Base-by-base conservation (phyloP, 2,329 filamentous ascomycete genomes). In the Penicillium sp. region DNA sequence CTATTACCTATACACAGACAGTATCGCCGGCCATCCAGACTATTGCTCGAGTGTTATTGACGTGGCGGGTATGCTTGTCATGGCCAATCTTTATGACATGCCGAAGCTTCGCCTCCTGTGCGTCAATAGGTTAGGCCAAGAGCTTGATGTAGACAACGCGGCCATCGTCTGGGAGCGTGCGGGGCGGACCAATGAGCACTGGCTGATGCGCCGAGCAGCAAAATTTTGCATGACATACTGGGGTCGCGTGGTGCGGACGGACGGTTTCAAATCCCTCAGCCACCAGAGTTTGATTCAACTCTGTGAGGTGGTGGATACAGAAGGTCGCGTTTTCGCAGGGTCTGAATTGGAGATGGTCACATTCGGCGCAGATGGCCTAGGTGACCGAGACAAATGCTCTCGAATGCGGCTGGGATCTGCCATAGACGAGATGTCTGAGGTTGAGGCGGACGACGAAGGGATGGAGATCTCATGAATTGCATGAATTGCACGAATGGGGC, bases 21-120 rank as follows among this genome's bases (percentile, higher is more conserved):
- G 89, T 66, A 97, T 99, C 65, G 73, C 76, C 2, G 76, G 74
- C n/a, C 78, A 80, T 57, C 84, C 85, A 0, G 83, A 88, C 49
- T 81, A 81, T 61, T 85, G 84, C 47, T 81, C 84, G 0, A 81
- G 77, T 9, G 84, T 97, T 21, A 86, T 88, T 31, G 93, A 97
- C 66, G 92, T 97, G 15, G 93, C 94, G 0, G 93, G 94, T 9
- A 86, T 99, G 75, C 83, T 99, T 3, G 93, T 99, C 63, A 96
- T 99, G 90, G 92, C 92, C 43, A 97, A 97, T 73, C 90, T 97
- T 47, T 99, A 99, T 78, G 93, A 97, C 71, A 96, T 99, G 79
- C 93, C 93, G 1, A 91, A 94, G 65, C 85, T 99, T 25, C 89
- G 93, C 21, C 84, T 96, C 8, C 82, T 97, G 1, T 97, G 93